phyloP scores from a whole-genome alignment of 78 protist species.

The Tieghemostelium lacteum region DNA sequence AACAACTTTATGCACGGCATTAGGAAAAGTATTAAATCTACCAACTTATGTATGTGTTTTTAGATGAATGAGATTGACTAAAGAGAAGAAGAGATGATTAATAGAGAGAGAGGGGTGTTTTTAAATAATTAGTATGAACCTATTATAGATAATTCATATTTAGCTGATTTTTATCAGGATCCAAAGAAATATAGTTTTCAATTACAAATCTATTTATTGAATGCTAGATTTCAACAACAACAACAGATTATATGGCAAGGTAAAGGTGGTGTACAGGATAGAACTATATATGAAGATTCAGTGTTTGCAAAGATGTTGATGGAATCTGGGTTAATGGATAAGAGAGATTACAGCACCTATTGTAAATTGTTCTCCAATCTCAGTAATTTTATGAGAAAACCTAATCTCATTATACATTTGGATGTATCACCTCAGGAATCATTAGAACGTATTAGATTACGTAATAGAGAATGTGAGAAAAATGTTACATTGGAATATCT shows the following conservation, averaged over 20 bases:
- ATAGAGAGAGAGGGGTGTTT: neutral
- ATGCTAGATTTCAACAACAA: constrained; percentile 85
- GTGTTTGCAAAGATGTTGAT: constrained; percentile 85
- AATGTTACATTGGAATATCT: constrained; percentile 81
- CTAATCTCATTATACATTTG: constrained; percentile 85
- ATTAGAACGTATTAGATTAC: constrained; percentile 69
- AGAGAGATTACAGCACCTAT: constrained; percentile 87
- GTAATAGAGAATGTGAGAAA: constrained; percentile 86
- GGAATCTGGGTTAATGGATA: constrained; percentile 80
- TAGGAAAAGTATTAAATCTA: constrained; percentile 76
- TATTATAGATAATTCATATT: constrained; percentile 82
- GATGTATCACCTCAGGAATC: constrained; percentile 89
- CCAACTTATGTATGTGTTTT: constrained; percentile 63
- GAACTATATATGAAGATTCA: constrained; percentile 90
- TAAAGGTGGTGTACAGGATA: constrained; percentile 83
- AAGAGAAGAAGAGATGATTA: neutral
- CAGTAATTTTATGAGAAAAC: constrained; percentile 87
- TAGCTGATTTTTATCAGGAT: constrained; percentile 85
- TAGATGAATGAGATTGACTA: neutral
- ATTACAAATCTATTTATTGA: constrained; percentile 87
- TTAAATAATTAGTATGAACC: constrained; percentile 73
- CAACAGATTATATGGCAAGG: constrained; percentile 76
- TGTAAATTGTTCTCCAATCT: constrained; percentile 76
- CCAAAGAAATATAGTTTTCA: constrained; percentile 84
- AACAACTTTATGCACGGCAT: constrained; percentile 72